Conservation (phyloP, 768 basidiomycete species). For the Epithele typhae region DNA sequence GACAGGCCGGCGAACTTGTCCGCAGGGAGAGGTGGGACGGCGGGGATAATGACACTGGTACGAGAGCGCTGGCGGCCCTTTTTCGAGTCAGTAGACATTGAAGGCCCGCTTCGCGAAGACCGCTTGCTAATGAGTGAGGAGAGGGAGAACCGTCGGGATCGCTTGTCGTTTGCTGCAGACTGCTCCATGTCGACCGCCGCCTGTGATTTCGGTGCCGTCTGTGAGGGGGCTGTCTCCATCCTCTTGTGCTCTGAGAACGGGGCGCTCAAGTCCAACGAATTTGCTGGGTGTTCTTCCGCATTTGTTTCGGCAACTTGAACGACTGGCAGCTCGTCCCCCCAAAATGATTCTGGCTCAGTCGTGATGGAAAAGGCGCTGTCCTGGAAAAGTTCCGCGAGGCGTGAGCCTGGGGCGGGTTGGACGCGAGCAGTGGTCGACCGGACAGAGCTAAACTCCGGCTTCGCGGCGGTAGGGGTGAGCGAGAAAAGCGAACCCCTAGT, state of each 20-base stretch:
- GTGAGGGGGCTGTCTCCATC: constrained; percentile 8
- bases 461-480: constrained; percentile 17
- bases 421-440: constrained; percentile 7
- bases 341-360: background rate
- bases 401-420: no score
- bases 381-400: no score
- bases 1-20: no score
- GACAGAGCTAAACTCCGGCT: constrained; percentile 15
- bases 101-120: constrained; percentile 11
- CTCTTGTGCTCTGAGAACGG: background rate
- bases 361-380: background rate
- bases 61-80: no score
- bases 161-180: constrained; percentile 5
- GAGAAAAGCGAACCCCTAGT: constrained; percentile 16
- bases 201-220: background rate
- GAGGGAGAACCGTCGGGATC: constrained; percentile 23
- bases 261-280: no score
- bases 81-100: no score
- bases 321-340: constrained; percentile 11
- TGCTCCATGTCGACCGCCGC: background rate
- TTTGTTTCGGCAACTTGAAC: background rate
- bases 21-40: no score
- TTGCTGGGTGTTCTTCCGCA: no score
- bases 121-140: constrained; percentile 21
- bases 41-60: no score